Evolutionary conservation across 2,329 filamentous ascomycete genomes (phyloP), one percentile per base, ranked within the genome.

Genomic region (Gremmenia infestans): DNA sequence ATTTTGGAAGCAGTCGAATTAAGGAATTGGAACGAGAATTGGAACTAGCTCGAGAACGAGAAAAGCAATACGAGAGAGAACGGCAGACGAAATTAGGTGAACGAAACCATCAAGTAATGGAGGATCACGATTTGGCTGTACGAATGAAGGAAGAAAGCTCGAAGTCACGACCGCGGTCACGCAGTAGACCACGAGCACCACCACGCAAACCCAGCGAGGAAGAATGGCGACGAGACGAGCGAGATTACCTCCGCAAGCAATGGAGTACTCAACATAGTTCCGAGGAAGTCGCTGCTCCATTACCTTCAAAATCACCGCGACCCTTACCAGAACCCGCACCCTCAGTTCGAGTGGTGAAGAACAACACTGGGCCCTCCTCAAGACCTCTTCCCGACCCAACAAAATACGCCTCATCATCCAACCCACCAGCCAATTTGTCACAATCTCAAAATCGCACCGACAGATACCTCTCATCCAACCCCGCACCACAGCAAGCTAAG

Each of bases 1-100:
- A 70, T 17, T 75, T 77, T 53, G 80, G 93, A 70, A 82, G 78
- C 60, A 81, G 79, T 60, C 84, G 91, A 42, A 86, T 97, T 60
- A 82, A 82, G 65, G 87, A 97, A 69, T 78, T 97, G 5, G 93
- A 97, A 73, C 78, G 79, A 35, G 82, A 89, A 67, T 76, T 90
- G 1, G 82, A 85, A 65, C 78, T 82, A 65, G 86, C 87, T 14
- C 81, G 85, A 61, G 83, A 86, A 61, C 78, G 86, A 46, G 86
- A 89, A 67, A 76, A 77, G 40, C 78, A 81, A 63, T 88, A 88
- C 64, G 78, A 86, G 65, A 73, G 72, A 23, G 83, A 86, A 67
- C 76, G 84, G 12, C 78, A 83, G 58, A 78, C 80, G 25, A 72
- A 79, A 52, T 28, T 63, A 19, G 58, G 57, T 40, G 50, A 57